Base-by-base conservation (phyloP, 2,329 filamentous ascomycete species). In the Fusarium guadeloupense region DNA sequence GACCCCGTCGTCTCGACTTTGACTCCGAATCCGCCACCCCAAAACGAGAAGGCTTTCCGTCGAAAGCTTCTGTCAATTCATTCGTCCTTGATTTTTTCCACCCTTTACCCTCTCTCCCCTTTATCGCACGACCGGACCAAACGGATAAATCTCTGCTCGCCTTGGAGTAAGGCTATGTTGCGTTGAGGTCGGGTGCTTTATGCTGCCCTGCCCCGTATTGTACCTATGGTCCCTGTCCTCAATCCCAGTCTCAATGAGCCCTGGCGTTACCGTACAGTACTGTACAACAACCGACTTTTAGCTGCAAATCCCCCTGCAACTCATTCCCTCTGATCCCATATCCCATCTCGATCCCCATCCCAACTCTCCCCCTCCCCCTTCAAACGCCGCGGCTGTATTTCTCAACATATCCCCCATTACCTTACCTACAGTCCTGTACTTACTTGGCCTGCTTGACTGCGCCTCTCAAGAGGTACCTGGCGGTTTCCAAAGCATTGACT, bases 231-330 rank as follows among this genome's bases (percentile, higher is more conserved):
- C 39, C 39, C 39, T 45, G 48, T 50, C 33, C n/a, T n/a, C n/a
- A 19, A 12, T 25, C 25, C 16, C 17, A n/a, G n/a, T n/a, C n/a
- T n/a, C n/a, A n/a, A n/a, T 13, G n/a, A 19, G 33, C 16, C 33
- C 16, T 17, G 33, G 35, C 41, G 5, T 17, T 16, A 30, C 30
- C 47, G 45, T 35, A 35, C 12, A 12, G 37, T 50, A 59, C 33
- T 17, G 40, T 45, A 34, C 34, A 59, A 28, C 54, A 26, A 14
- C 14, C 54, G 54, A 34, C 30, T 51, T 45, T 64, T 64, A 63
- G 60, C 45, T 64, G 50, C 54, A 54, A 60, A 52, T 64, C 49
- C 60, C 53, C 60, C 60, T 63, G 60, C 60, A 64, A 64, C 60
- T 35, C 44, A 49, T 56, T 26, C 42, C 30, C 19, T 56, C 60